Base-by-base conservation (phyloP, 2,329 filamentous ascomycete species). In the Proliferodiscus dingleyae region DNA sequence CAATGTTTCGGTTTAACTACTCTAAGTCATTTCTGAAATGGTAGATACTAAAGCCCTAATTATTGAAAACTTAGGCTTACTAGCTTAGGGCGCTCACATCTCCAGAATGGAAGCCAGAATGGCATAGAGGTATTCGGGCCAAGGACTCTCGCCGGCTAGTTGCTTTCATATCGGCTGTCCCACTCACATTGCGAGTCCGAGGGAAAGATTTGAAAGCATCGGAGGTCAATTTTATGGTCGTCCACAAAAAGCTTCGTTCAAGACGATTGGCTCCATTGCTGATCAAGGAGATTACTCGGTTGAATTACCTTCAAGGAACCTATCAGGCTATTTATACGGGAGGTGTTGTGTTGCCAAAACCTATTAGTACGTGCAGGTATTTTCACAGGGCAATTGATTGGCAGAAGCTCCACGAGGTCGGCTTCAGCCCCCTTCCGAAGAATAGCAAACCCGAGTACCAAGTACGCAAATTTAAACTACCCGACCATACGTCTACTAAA, bases 1-100 rank as follows among this genome's bases (percentile, higher is more conserved):
- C 91, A 51, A 95, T 94, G 77, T 97, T 98, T 72, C 83, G 93
- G 43, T 97, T 98, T 75, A 91, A 93, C 66, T 98, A 98, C 71
- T 95, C 89, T 1, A 73, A 81, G 30, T 82, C 86, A 2, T 94
- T 97, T 62, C 73, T 98, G 38, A 85, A 89, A 66, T 98, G 93
- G 89, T 89, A 69, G 57, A 75, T 61, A 43, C 6, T 11, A n/a
- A 38, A 4, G 7, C 18, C 18, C 43, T 37, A 8, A 37, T 18
- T 21, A 32, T 19, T 15, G 15, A 32, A 36, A 2, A 44, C n/a
- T 23, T 32, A 15, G 13, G 40, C 57, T 64, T 46, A 62, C 45
- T 34, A 30, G 19, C 41, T 46, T 50, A 91, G 87, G 89, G 91
- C 91, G 9, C 78, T 98, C 63, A 90, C 95, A 75, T 84, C 91